Conservation (phyloP, 257 asterid species). For the Penstemon eatonii region DNA sequence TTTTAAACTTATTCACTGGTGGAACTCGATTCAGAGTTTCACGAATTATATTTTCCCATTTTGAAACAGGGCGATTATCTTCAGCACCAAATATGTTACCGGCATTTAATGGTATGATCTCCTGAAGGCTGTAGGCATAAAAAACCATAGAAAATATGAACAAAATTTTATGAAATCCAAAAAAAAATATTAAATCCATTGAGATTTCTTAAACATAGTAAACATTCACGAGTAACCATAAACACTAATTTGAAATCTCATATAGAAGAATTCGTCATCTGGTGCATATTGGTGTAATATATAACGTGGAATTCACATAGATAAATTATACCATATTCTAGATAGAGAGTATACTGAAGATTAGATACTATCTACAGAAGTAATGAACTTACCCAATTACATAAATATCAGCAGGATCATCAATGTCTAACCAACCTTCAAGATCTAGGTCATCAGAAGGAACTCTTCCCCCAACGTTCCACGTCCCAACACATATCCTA, state of each 20-base stretch:
- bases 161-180: background rate
- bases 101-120: constrained; percentile 91
- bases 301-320: background rate
- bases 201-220: background rate
- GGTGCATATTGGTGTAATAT: constrained; percentile 21
- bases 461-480: constrained; percentile 78
- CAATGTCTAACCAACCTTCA: constrained; percentile 71
- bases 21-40: constrained; percentile 71
- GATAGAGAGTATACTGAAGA: background rate
- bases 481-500: constrained; percentile 64
- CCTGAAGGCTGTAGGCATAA: constrained; percentile 73
- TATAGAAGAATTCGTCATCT: constrained; percentile 7
- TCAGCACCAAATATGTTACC: constrained; percentile 94
- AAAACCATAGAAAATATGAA: constrained; percentile 7
- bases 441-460: constrained; percentile 81
- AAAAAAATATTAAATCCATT: background rate
- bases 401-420: constrained; percentile 83
- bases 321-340: background rate
- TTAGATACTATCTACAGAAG: background rate
- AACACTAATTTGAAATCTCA: background rate
- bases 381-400: constrained; percentile 73
- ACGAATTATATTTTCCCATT: constrained; percentile 91
- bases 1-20: constrained; percentile 57
- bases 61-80: constrained; percentile 75
- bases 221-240: background rate